phyloP scores from a whole-genome alignment of 768 basidiomycete genomes.

The Suillus occidentalis region DNA sequence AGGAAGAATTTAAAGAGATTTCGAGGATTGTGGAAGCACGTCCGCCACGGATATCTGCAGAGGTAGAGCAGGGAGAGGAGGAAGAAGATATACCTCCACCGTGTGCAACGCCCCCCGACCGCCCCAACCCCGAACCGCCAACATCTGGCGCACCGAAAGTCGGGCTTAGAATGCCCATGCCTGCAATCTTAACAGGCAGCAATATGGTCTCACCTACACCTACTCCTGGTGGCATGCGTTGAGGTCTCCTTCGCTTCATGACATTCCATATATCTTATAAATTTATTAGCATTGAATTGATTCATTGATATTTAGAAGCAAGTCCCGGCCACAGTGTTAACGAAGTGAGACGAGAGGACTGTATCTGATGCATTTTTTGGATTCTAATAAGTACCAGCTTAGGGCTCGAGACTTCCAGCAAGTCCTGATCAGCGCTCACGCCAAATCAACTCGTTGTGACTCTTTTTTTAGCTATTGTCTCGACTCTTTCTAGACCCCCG shows the following conservation, averaged over 20 bases:
- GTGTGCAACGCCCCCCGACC: slow-evolving; percentile 47
- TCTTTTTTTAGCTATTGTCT: not conserved
- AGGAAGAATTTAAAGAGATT: slow-evolving; percentile 59
- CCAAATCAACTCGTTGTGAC: not conserved
- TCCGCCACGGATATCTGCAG: slow-evolving; percentile 14
- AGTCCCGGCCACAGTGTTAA: not conserved
- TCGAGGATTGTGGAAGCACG: slow-evolving; percentile 43
- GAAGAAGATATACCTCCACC: slow-evolving; percentile 32
- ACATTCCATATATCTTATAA: not conserved
- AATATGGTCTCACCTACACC: slow-evolving; percentile 50
- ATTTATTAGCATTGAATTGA: not conserved
- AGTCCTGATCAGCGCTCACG: not conserved
- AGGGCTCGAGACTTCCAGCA: not conserved
- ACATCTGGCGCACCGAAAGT: slow-evolving; percentile 49
- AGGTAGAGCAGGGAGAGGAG: slow-evolving; percentile 19
- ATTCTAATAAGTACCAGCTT: not conserved
- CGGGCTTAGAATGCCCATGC: slow-evolving; percentile 33
- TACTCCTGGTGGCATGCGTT: slow-evolving; percentile 21
- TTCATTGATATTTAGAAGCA: not conserved
- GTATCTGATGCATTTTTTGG: not conserved
- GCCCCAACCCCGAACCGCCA: slow-evolving; percentile 60
- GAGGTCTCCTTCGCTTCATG: not conserved
- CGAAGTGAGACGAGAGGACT: not conserved
- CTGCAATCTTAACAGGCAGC: slow-evolving; percentile 42
- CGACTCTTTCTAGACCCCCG: too few species aligned